Percentiles rank a stretch among this genome's conserved stretches.
These are phyloP conservation scores for Aspergillus sojae DNA, from an alignment of 2,329 filamentous ascomycete species.

Conservation along the genomic window DNA sequence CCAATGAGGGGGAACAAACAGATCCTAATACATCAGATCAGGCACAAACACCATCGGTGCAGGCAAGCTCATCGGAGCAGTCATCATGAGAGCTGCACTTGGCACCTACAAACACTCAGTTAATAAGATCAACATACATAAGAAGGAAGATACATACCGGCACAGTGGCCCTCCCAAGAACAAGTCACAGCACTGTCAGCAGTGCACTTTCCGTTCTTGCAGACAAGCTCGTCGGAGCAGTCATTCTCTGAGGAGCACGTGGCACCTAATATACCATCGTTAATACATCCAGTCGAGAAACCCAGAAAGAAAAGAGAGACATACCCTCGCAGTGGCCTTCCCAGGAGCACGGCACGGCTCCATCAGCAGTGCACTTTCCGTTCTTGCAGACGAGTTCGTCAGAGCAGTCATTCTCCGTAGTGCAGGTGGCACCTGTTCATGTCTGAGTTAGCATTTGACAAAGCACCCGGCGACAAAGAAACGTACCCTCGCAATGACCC, in stretches of 20 bases:
- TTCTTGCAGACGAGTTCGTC: conserved; percentile 12
- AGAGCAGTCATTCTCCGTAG: conserved; percentile 13
- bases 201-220: conserved; percentile 15
- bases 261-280: background rate
- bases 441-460: background rate
- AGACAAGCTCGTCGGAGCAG: conserved; percentile 12
- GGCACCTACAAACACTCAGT: background rate
- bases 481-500: background rate
- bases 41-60: background rate
- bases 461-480: background rate
- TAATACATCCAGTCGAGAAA: background rate
- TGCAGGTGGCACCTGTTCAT: conserved; percentile 9
- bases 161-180: conserved; percentile 16
- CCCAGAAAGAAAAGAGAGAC: no score
- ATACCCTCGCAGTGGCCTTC: conserved; percentile 6
- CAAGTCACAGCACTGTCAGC: background rate
- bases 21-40: background rate
- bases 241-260: conserved; percentile 14
- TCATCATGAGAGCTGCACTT: background rate
- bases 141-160: background rate
- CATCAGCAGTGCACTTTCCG: conserved; percentile 14
- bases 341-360: conserved; percentile 9
- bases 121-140: background rate
- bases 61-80: background rate
- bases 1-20: background rate